Evolutionary conservation across 1,139 yeast genomes (phyloP).

Genomic region (Groenewaldozyma auringiensis): DNA sequence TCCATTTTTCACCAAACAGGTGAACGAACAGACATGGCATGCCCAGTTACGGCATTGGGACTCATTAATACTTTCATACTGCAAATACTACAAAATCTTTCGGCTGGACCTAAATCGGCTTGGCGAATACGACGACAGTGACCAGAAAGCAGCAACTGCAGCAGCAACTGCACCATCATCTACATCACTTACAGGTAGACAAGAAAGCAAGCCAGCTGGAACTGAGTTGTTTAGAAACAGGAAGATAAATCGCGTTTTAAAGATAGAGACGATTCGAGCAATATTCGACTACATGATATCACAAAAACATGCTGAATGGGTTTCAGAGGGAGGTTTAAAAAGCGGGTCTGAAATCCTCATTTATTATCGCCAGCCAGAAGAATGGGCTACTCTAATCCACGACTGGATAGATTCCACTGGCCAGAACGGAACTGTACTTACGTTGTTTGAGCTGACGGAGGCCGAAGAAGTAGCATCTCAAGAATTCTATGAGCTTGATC

Average conservation of each 20-base stretch:
- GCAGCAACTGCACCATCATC: slow-evolving; percentile 11
- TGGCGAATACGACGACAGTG: slow-evolving; percentile 10
- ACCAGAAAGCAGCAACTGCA: slow-evolving; percentile 6
- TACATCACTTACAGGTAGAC: slow-evolving; percentile 2
- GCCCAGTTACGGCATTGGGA: slow-evolving; percentile 64
- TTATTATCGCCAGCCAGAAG: slow-evolving; percentile 64
- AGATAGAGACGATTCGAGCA: slow-evolving; percentile 46
- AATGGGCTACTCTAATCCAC: slow-evolving; percentile 62
- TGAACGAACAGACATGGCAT: slow-evolving; percentile 67
- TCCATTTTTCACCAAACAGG: slow-evolving; percentile 86
- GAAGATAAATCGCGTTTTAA: slow-evolving; percentile 46
- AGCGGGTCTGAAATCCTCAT: slow-evolving; percentile 34
- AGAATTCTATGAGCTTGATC: slow-evolving; percentile 58
- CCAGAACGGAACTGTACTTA: slow-evolving; percentile 67
- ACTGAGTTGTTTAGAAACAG: slow-evolving; percentile 41
- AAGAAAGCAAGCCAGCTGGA: slow-evolving; percentile 11
- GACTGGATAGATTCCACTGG: slow-evolving; percentile 70
- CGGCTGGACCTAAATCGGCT: slow-evolving; percentile 32
- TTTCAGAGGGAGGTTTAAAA: slow-evolving; percentile 9
- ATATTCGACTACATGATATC: slow-evolving; percentile 54
- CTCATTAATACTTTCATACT: slow-evolving; percentile 47
- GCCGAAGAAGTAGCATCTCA: slow-evolving; percentile 55
- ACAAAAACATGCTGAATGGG: slow-evolving; percentile 47
- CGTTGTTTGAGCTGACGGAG: slow-evolving; percentile 67
- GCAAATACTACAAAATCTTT: slow-evolving; percentile 51